Conservation (phyloP, 345 rosid genomes). For the Pseudoturritis turrita region DNA sequence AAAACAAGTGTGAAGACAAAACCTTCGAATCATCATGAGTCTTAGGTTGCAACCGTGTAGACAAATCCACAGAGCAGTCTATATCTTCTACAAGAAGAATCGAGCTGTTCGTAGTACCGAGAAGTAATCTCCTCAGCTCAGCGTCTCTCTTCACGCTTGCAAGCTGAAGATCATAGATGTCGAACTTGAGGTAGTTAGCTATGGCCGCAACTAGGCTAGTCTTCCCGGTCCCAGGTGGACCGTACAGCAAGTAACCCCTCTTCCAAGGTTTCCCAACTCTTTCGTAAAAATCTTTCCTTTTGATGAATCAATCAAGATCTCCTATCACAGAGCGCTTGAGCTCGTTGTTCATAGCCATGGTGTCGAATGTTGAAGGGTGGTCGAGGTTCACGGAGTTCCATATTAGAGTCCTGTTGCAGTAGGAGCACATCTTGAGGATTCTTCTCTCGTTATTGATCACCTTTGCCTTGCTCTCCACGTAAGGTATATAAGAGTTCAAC, state of each 20-base stretch:
- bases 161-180: constrained; percentile 53
- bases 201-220: constrained; percentile 64
- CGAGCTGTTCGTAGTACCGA: constrained; percentile 34
- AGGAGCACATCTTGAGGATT: constrained; percentile 39
- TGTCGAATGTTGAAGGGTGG: constrained; percentile 56
- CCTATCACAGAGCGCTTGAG: constrained; percentile 34
- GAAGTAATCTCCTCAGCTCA: constrained; percentile 36
- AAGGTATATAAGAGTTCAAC: constrained; percentile 37
- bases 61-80: constrained; percentile 43
- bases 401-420: background rate
- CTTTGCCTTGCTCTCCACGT: constrained; percentile 25
- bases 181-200: constrained; percentile 55
- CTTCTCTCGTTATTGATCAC: constrained; percentile 19
- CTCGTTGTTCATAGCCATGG: constrained; percentile 46
- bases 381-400: constrained; percentile 51
- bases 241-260: constrained; percentile 52
- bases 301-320: constrained; percentile 49
- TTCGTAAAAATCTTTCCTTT: constrained; percentile 46
- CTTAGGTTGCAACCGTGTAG: background rate
- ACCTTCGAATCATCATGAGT: constrained; percentile 18
- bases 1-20: background rate
- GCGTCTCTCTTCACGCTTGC: constrained; percentile 32
- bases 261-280: constrained; percentile 63
- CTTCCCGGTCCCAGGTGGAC: constrained; percentile 72
- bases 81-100: constrained; percentile 62